Base-by-base conservation (phyloP, 2,329 filamentous ascomycete species). In the Phaeosphaeria sp. region DNA sequence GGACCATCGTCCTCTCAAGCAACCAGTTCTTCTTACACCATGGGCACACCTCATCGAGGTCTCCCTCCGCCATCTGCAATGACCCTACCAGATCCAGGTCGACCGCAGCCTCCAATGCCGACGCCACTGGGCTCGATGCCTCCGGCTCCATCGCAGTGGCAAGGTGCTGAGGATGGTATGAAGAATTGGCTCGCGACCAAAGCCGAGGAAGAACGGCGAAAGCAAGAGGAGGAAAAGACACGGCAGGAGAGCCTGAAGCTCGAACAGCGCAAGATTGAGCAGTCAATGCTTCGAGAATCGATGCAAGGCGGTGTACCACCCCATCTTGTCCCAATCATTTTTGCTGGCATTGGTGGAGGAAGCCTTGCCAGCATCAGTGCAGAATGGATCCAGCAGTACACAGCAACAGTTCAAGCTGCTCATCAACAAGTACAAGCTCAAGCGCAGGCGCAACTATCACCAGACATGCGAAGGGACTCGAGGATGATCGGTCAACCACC, bases 171-270 rank as follows among this genome's bases (percentile, higher is more conserved):
- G 62, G 82, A 84, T 51, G 79, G 79, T 20, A 83, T 82, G 78
- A 80, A 81, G 58, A 81, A 80, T 54, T 84, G 82, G 81, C 73
- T 84, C 21, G 72, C 75, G 11, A 80, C 81, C 20, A 84, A 83
- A 70, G 78, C 81, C 17, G 83, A 84, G 69, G 83, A 84, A 69
- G 82, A 84, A 59, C 81, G 78, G 72, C 77, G 81, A 56, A 82
- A 80, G 72, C 81, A 84, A 73, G 83, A 84, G 69, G 82, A 84
- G 67, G 82, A 84, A 63, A 81, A 77, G 72, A 84, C 82, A 49
- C 78, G 79, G 59, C 83, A 85, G 67, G 82, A 84, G 66, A 75
- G 74, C 18, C 71, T 82, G 48, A 72, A 77, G 59, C 72, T 84
- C 46, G 82, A 84, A 68, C 82, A 83, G 63, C 80, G 82, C 52